Percentiles rank a stretch among this genome's conserved stretches.
phyloP scores from a whole-genome alignment of 176 grass and related monocot species.

The Thalia dealbata region DNA sequence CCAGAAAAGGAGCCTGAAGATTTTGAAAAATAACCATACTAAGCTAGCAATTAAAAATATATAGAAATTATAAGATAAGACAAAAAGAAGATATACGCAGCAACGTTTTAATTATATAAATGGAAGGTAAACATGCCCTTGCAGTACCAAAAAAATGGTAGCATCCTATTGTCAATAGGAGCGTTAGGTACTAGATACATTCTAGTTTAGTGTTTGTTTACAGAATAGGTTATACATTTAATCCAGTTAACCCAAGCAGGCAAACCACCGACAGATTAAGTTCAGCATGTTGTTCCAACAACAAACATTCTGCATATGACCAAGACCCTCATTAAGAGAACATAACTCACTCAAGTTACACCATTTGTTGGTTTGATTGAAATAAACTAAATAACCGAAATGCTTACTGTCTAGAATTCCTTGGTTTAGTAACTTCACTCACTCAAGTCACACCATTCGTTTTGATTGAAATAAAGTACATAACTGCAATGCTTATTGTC shows the following conservation, averaged over 20 bases:
- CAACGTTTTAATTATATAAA: not conserved
- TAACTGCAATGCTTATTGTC: no score
- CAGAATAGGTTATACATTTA: not conserved
- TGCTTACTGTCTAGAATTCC: no score
- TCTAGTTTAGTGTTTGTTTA: not conserved
- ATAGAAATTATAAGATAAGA: not conserved
- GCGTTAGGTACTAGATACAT: no score
- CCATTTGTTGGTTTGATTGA: no score
- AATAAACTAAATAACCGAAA: no score
- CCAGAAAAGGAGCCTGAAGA: constrained; percentile 82
- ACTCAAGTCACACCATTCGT: no score
- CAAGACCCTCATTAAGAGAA: no score
- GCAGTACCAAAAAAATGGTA: not conserved
- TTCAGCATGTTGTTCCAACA: not conserved
- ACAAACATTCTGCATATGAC: not conserved
- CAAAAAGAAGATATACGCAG: not conserved
- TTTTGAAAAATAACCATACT: constrained; percentile 5
- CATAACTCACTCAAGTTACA: no score
- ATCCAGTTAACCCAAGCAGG: not conserved
- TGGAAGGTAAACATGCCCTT: not conserved
- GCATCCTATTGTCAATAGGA: no score
- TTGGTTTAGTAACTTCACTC: no score
- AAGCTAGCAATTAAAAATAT: not conserved
- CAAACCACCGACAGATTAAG: no score
- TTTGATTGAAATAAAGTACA: no score